A percentile compares a stretch with the other conserved stretches of the same genome.
Evolutionary conservation across 257 asterid species (phyloP).

Genomic region (Striga asiatica): DNA sequence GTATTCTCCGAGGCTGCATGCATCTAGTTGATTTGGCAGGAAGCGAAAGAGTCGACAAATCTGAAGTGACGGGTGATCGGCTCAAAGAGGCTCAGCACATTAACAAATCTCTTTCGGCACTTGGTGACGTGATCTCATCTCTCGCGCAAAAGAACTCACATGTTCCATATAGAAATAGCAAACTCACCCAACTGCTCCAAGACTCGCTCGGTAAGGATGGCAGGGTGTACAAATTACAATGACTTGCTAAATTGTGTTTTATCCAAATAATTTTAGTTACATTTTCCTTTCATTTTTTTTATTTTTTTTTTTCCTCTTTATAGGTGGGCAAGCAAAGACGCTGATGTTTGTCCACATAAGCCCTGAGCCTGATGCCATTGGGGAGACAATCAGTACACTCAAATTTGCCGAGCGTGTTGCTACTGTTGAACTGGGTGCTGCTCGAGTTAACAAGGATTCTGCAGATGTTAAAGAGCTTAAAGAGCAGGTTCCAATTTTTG

Average conservation of each 20-base stretch:
- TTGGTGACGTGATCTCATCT: not conserved
- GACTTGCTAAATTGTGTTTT: not conserved
- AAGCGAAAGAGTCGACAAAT: slow-evolving; percentile 3
- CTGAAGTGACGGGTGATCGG: slow-evolving; percentile 1
- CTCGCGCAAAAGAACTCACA: not conserved
- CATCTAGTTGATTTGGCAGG: slow-evolving; percentile 5
- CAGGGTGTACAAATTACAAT: not conserved
- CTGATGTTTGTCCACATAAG: slow-evolving; percentile 90
- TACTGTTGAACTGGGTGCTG: slow-evolving; percentile 94
- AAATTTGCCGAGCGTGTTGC: slow-evolving; percentile 98
- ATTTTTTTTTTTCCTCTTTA: not conserved
- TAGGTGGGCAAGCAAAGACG: slow-evolving; percentile 3
- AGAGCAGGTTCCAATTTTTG: slow-evolving; percentile 50
- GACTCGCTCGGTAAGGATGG: not conserved
- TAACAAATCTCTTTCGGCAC: not conserved
- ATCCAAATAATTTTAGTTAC: not conserved
- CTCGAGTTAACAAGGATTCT: slow-evolving; percentile 73
- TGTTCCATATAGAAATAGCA: slow-evolving; percentile 3
- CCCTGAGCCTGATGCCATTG: slow-evolving; percentile 82
- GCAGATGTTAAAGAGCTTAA: slow-evolving; percentile 85
- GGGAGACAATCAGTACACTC: slow-evolving; percentile 89
- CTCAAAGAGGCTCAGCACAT: not conserved
- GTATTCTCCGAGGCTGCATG: not conserved
- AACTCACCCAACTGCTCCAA: slow-evolving; percentile 1
- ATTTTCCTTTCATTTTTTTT: too few species aligned